phyloP scores from a whole-genome alignment of 2,329 filamentous ascomycete species.

The Aspergillus luchuensis region DNA sequence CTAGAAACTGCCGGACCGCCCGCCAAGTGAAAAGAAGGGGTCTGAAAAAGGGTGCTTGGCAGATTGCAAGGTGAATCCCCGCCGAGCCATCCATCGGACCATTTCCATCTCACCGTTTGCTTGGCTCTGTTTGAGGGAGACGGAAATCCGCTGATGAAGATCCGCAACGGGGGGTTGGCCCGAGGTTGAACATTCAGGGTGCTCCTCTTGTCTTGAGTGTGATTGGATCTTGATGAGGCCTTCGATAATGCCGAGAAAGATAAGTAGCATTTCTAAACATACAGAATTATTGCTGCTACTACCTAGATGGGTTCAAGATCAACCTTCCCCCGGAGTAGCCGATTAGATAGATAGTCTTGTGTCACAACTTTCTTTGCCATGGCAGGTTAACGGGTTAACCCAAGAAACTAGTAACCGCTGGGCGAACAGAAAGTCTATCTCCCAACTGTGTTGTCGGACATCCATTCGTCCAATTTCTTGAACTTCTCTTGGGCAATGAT shows the following conservation, averaged over 20 bases:
- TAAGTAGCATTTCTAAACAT: too few species aligned
- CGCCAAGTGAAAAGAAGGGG: not conserved
- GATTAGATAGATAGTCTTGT: not conserved
- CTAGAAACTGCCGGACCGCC: not conserved
- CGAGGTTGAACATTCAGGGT: too few species aligned
- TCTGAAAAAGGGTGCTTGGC: not conserved
- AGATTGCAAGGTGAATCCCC: not conserved
- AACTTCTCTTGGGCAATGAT: not conserved
- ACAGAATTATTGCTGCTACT: too few species aligned
- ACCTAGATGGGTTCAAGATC: too few species aligned
- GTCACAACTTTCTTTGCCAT: too few species aligned
- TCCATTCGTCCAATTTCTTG: constrained; percentile 1
- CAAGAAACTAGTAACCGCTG: not conserved
- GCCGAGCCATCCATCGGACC: not conserved
- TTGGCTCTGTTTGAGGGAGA: constrained; percentile 7
- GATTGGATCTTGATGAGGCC: too few species aligned
- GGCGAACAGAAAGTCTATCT: not conserved
- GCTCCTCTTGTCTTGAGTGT: too few species aligned
- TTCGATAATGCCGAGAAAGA: too few species aligned
- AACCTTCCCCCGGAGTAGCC: not conserved
- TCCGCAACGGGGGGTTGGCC: not conserved
- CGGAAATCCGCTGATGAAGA: not conserved
- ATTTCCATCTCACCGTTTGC: constrained; percentile 5
- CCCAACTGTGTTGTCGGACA: not conserved
- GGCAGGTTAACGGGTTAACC: too few species aligned